These are phyloP conservation scores for Cyclostephanos invisitatus DNA, from an alignment of 108 stramenopile genomes.

Conservation along the genomic window DNA sequence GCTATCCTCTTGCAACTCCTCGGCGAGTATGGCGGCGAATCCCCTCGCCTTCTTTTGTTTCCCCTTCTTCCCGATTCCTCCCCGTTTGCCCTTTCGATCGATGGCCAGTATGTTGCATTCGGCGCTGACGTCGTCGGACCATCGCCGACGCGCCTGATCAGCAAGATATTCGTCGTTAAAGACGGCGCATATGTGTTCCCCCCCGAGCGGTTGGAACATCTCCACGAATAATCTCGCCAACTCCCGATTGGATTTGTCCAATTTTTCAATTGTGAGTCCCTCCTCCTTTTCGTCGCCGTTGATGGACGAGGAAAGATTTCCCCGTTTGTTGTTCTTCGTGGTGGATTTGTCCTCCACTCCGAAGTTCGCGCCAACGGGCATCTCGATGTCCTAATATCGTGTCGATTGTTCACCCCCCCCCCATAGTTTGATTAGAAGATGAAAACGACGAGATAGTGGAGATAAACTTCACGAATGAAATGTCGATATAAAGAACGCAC, in stretches of 20 bases:
- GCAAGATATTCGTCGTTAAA: constrained; percentile 67
- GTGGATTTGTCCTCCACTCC: constrained; percentile 67
- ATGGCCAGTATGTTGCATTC: constrained; percentile 69
- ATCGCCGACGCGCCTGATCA: constrained; percentile 63
- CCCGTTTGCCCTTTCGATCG: constrained; percentile 54
- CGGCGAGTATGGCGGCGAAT: constrained; percentile 81
- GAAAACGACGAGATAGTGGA: neutral
- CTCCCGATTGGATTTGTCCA: constrained; percentile 83
- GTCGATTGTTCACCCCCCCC: too few relatives aligned
- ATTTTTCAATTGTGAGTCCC: constrained; percentile 50
- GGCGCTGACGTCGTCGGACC: constrained; percentile 68
- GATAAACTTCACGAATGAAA: neutral
- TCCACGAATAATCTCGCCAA: constrained; percentile 83
- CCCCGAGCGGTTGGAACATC: constrained; percentile 89
- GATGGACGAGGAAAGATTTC: constrained; percentile 28
- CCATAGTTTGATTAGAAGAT: neutral
- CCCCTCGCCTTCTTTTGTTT: constrained; percentile 62
- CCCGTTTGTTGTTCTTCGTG: constrained; percentile 41
- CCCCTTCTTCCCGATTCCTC: constrained; percentile 35
- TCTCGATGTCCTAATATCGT: constrained; percentile 67
- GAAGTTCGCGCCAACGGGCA: constrained; percentile 87
- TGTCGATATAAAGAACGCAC: neutral
- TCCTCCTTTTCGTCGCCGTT: constrained; percentile 25
- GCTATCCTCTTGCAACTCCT: constrained; percentile 58
- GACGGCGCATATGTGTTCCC: constrained; percentile 67